phyloP scores from a whole-genome alignment of 2,329 filamentous ascomycete genomes.

The Calycina herbarum region DNA sequence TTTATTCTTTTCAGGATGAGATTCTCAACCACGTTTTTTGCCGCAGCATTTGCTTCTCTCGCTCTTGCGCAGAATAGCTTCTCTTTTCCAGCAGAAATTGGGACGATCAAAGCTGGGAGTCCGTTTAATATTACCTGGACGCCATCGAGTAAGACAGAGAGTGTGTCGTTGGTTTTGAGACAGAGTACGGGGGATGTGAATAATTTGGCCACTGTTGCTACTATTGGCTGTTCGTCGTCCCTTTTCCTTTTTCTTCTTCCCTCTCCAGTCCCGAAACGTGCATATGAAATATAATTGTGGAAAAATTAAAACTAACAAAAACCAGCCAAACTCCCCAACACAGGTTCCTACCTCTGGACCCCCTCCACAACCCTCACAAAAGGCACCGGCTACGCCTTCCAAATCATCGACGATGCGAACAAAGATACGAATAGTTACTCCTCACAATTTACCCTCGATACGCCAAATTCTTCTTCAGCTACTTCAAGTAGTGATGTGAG shows the following conservation, averaged over 20 bases:
- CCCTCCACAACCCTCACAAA: slow-evolving; percentile 21
- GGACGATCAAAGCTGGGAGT: slow-evolving; percentile 24
- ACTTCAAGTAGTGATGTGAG: neutral
- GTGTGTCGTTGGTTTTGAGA: slow-evolving; percentile 26
- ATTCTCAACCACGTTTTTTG: slow-evolving; percentile 20
- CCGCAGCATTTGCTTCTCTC: slow-evolving; percentile 19
- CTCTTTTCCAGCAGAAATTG: slow-evolving; percentile 23
- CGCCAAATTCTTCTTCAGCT: slow-evolving; percentile 22
- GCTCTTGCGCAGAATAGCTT: slow-evolving; percentile 27
- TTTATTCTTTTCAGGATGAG: slow-evolving; percentile 22
- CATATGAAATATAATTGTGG: neutral
- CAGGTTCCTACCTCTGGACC: slow-evolving; percentile 30
- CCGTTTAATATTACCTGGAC: slow-evolving; percentile 34
- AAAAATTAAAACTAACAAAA: neutral
- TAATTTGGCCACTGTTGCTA: slow-evolving; percentile 22
- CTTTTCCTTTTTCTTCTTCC: neutral
- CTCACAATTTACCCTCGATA: slow-evolving; percentile 30
- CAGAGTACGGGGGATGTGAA: slow-evolving; percentile 15
- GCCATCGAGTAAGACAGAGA: slow-evolving; percentile 24
- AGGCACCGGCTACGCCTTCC: slow-evolving; percentile 29
- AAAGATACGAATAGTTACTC: slow-evolving; percentile 31
- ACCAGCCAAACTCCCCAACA: slow-evolving; percentile 25
- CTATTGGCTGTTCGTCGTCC: slow-evolving; percentile 29
- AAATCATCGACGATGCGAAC: slow-evolving; percentile 31
- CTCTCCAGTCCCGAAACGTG: too few relatives aligned